Evolutionary conservation across 2,329 filamentous ascomycete genomes (phyloP).

Genomic region (Phyllosticta capitalensis): DNA sequence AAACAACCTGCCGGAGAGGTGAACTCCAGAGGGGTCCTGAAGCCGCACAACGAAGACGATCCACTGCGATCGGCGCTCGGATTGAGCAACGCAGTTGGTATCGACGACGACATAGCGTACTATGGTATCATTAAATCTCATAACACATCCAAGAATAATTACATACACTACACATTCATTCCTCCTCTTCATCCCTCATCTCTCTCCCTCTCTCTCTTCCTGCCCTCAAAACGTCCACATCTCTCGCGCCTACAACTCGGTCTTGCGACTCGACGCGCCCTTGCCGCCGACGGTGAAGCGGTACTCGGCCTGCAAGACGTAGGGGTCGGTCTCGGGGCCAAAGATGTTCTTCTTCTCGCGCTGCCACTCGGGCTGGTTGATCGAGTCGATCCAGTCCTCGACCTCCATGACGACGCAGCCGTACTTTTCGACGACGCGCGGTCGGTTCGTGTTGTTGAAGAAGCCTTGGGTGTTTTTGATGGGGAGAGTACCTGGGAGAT

Average conservation of each 20-base stretch:
- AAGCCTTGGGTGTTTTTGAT: slow-evolving; percentile 64
- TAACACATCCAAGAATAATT: not conserved
- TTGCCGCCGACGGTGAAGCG: slow-evolving; percentile 22
- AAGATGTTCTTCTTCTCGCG: slow-evolving; percentile 47
- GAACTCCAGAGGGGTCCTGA: too few species aligned
- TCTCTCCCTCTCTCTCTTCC: not conserved
- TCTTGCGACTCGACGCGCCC: not conserved
- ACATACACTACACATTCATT: not conserved
- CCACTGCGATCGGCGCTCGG: too few species aligned
- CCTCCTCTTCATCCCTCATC: not conserved
- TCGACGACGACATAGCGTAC: too few species aligned
- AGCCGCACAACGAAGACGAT: too few species aligned
- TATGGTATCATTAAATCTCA: not conserved
- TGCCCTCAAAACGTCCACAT: not conserved
- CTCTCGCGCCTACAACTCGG: not conserved
- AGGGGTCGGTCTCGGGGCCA: slow-evolving; percentile 34
- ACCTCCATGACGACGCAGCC: slow-evolving; percentile 88
- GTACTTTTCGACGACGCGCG: slow-evolving; percentile 59
- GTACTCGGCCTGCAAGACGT: slow-evolving; percentile 36
- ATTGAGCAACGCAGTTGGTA: too few species aligned
- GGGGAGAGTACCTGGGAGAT: slow-evolving; percentile 39
- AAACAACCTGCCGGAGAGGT: too few species aligned
- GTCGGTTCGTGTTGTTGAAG: slow-evolving; percentile 42
- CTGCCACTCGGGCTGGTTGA: slow-evolving; percentile 86
- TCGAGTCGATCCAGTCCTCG: slow-evolving; percentile 86